A percentile compares a stretch with the other conserved stretches of the same genome.
phyloP scores from a whole-genome alignment of 148 eudicot genomes.

The Spergularia bocconei region DNA sequence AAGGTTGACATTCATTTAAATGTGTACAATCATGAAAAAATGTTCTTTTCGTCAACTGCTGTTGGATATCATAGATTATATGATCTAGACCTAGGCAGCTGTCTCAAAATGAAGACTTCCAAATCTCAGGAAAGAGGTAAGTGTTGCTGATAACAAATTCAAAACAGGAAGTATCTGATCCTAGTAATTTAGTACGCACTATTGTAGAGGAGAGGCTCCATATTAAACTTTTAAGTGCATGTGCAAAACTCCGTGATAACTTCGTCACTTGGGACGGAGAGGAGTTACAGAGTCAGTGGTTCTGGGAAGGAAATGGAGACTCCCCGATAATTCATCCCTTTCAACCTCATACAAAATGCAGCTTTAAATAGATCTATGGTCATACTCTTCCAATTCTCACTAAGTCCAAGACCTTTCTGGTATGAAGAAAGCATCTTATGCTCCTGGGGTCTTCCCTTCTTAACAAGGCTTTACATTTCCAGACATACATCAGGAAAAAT shows the following conservation, averaged over 20 bases:
- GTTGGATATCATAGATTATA: neutral
- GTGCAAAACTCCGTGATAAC: no score
- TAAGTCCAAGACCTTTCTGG: neutral
- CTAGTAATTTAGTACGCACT: no score
- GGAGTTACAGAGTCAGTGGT: no score
- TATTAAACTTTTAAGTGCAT: no score
- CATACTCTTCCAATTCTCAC: neutral
- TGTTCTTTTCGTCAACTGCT: neutral
- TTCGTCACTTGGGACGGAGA: no score
- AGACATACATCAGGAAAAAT: neutral
- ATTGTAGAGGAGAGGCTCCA: no score
- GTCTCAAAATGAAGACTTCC: neutral
- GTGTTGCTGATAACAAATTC: neutral
- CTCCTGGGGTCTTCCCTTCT: neutral
- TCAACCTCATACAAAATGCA: neutral
- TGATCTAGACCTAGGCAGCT: neutral
- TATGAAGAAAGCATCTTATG: neutral
- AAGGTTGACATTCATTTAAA: neutral
- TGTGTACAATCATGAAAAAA: conserved; percentile 4
- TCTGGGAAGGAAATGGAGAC: neutral
- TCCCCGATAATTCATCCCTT: neutral
- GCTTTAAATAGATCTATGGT: neutral
- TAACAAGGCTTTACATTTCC: neutral
- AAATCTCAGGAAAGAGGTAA: neutral
- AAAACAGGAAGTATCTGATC: neutral